Conservation (phyloP, 257 asterid species). For the Solanum virginianum region DNA sequence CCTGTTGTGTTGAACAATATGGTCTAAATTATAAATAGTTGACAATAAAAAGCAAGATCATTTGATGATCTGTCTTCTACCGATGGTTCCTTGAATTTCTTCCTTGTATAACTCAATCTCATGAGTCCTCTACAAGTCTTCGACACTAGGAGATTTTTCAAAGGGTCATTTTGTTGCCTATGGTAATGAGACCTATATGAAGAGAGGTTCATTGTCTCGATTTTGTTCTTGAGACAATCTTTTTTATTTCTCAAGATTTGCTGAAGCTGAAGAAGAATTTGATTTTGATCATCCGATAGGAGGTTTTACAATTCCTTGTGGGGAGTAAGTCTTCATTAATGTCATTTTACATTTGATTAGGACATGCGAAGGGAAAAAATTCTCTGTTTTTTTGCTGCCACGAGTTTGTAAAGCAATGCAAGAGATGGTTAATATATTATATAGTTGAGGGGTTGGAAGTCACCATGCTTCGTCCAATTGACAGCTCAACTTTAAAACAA, state of each 20-base stretch:
- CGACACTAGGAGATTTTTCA: background rate
- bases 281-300: background rate
- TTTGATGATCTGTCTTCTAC: background rate
- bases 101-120: background rate
- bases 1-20: background rate
- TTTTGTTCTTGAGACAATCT: background rate
- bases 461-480: background rate
- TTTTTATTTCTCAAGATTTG: background rate
- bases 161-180: background rate
- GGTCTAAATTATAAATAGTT: background rate
- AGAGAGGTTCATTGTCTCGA: background rate
- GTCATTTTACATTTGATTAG: background rate
- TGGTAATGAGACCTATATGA: too few species aligned
- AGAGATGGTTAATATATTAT: background rate
- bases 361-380: background rate
- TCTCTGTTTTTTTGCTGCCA: background rate
- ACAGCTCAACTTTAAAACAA: background rate
- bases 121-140: background rate
- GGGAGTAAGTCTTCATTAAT: background rate
- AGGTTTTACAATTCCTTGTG: background rate
- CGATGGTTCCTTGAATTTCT: background rate
- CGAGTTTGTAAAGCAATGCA: background rate
- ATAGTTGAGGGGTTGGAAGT: background rate
- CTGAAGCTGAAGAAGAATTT: background rate
- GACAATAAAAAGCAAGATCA: background rate